These are phyloP conservation scores for Heterobasidion occidentale DNA, from an alignment of 1,284 basidiomycete species.

Conservation along the genomic window DNA sequence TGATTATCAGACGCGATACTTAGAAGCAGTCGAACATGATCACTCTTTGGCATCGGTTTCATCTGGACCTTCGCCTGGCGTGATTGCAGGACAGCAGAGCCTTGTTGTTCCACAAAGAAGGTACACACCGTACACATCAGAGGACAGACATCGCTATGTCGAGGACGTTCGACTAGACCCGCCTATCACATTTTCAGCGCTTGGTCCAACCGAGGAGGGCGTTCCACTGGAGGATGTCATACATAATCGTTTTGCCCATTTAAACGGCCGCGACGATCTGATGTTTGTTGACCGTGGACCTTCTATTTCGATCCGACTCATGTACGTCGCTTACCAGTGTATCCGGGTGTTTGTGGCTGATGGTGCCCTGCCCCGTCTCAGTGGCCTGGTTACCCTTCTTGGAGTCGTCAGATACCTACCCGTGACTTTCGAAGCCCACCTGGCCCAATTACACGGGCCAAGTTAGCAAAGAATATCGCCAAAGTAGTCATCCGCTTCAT, in stretches of 20 bases:
- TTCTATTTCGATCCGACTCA: slow-evolving; percentile 67
- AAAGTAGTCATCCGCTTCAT: slow-evolving; percentile 38
- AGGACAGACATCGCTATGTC: slow-evolving; percentile 66
- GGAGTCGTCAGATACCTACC: slow-evolving; percentile 73
- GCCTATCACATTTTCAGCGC: slow-evolving; percentile 54
- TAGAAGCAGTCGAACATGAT: too few relatives aligned
- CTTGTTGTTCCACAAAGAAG: slow-evolving; percentile 48
- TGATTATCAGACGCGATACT: too few relatives aligned
- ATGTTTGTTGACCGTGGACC: slow-evolving; percentile 66
- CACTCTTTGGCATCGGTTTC: too few relatives aligned
- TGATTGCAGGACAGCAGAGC: too few relatives aligned
- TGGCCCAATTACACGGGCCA: slow-evolving; percentile 57
- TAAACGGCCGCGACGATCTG: slow-evolving; percentile 45
- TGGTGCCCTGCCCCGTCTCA: slow-evolving; percentile 18
- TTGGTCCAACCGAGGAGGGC: slow-evolving; percentile 44
- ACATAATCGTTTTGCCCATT: slow-evolving; percentile 30
- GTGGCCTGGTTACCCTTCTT: slow-evolving; percentile 73
- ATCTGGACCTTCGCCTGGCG: too few relatives aligned
- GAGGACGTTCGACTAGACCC: slow-evolving; percentile 52
- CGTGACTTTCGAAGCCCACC: slow-evolving; percentile 69
- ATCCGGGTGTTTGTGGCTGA: slow-evolving; percentile 1
- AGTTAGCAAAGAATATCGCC: slow-evolving; percentile 61
- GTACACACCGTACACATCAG: slow-evolving; percentile 67
- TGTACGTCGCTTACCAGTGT: slow-evolving; percentile 26
- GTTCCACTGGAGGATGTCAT: slow-evolving; percentile 49